Conservation (phyloP, 2,329 filamentous ascomycete species). For the Lojkania enalia region DNA sequence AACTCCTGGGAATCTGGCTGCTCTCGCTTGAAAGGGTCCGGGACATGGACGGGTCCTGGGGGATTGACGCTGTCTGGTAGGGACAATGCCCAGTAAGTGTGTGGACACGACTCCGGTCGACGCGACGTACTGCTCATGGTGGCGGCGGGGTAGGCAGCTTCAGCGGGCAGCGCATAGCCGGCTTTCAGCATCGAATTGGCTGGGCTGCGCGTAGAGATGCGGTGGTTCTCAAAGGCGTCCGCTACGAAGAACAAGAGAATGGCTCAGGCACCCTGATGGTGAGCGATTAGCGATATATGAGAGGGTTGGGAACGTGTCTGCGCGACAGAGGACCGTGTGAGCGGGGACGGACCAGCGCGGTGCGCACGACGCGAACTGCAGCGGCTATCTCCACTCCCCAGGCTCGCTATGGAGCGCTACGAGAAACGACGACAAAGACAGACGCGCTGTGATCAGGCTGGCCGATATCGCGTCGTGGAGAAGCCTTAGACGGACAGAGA, state of each 20-base stretch:
- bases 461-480: conserved; percentile 8
- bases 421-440: neutral
- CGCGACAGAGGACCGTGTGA: conserved; percentile 4
- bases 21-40: conserved; percentile 11
- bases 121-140: conserved; percentile 8
- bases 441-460: conserved; percentile 1
- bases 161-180: conserved; percentile 7
- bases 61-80: conserved; percentile 10
- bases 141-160: conserved; percentile 8
- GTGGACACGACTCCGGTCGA: neutral
- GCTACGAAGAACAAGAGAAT: neutral
- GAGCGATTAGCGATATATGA: conserved; percentile 1
- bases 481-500: conserved; percentile 3
- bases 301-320: conserved; percentile 7
- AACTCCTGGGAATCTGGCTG: conserved; percentile 40
- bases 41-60: conserved; percentile 9
- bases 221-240: no score
- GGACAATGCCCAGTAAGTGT: neutral
- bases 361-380: conserved; percentile 6
- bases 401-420: neutral
- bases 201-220: neutral
- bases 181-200: conserved; percentile 13
- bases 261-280: neutral
- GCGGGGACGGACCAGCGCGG: conserved; percentile 8
- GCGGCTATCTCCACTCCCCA: neutral